Conservation (phyloP, 2,329 filamentous ascomycete genomes). For the Zelopaecilomyces penicillatus region DNA sequence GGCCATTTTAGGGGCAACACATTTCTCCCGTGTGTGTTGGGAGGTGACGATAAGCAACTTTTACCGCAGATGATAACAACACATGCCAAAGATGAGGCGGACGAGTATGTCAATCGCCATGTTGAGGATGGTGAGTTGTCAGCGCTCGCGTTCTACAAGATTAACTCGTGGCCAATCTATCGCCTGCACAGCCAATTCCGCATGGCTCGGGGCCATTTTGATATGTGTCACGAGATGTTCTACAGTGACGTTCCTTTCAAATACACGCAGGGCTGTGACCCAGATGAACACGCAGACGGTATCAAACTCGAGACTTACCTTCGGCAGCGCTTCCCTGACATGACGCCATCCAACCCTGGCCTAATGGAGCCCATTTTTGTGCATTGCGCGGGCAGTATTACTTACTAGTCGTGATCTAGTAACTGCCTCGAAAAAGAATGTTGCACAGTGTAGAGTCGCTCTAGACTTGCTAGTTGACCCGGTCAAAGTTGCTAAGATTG, state of each 20-base stretch:
- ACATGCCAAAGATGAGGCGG: neutral
- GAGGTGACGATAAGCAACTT: slow-evolving; percentile 15
- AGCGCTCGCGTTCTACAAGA: slow-evolving; percentile 8
- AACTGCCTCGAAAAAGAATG: slow-evolving; percentile 8
- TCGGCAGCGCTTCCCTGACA: neutral
- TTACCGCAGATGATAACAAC: slow-evolving; percentile 3
- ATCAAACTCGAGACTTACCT: slow-evolving; percentile 4
- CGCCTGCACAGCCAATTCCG: slow-evolving; percentile 14
- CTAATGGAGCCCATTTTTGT: slow-evolving; percentile 12
- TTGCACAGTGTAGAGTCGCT: slow-evolving; percentile 11
- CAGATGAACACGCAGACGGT: neutral
- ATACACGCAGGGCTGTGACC: slow-evolving; percentile 5
- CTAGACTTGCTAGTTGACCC: slow-evolving; percentile 13
- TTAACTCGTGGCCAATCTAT: slow-evolving; percentile 9
- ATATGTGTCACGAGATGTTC: slow-evolving; percentile 8
- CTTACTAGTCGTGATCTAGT: neutral
- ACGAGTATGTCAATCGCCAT: slow-evolving; percentile 8
- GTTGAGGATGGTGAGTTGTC: slow-evolving; percentile 8
- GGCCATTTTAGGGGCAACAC: slow-evolving; percentile 10
- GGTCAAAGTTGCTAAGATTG: slow-evolving; percentile 2
- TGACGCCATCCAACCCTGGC: neutral
- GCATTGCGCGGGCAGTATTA: slow-evolving; percentile 9
- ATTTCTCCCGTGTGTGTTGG: slow-evolving; percentile 13
- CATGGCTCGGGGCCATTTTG: slow-evolving; percentile 14
- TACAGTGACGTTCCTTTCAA: slow-evolving; percentile 9